phyloP scores from a whole-genome alignment of 1,139 yeast species.

The Taphrina wiesneri region DNA sequence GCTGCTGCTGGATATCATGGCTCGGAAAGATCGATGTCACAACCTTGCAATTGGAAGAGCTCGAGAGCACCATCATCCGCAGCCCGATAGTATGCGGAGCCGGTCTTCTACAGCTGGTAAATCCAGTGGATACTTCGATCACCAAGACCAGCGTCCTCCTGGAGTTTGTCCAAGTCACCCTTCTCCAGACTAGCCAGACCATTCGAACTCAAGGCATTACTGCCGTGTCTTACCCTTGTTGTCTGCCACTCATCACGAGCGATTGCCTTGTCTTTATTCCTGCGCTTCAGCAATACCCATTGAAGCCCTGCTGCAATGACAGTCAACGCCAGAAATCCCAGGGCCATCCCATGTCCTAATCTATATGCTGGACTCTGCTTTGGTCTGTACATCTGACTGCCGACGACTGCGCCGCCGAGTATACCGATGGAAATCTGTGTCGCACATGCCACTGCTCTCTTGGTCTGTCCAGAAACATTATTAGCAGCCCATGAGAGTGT shows the following conservation, averaged over 20 bases:
- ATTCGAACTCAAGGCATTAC: not conserved
- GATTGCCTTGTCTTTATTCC: not conserved
- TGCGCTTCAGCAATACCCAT: not conserved
- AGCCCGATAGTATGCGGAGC: too few relatives aligned
- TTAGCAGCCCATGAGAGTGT: conserved; percentile 49
- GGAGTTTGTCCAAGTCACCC: not conserved
- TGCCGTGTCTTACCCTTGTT: not conserved
- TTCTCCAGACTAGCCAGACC: not conserved
- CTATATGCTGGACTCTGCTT: conserved; percentile 45
- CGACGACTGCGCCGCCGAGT: conserved; percentile 49
- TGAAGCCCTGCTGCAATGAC: not conserved
- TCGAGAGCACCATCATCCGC: too few relatives aligned
- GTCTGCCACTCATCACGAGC: not conserved
- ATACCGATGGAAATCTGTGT: conserved; percentile 49
- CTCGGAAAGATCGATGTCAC: too few relatives aligned
- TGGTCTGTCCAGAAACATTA: conserved; percentile 52
- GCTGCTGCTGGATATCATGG: too few relatives aligned
- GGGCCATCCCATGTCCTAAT: conserved; percentile 45
- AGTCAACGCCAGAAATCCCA: conserved; percentile 36
- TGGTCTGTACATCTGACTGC: conserved; percentile 47
- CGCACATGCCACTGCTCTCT: conserved; percentile 50
- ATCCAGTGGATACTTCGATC: conserved; percentile 12
- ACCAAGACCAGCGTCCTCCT: not conserved
- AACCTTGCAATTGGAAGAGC: too few relatives aligned
- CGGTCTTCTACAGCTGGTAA: not conserved